Base-by-base conservation (phyloP, 2,329 filamentous ascomycete genomes). In the Botrytis porri region DNA sequence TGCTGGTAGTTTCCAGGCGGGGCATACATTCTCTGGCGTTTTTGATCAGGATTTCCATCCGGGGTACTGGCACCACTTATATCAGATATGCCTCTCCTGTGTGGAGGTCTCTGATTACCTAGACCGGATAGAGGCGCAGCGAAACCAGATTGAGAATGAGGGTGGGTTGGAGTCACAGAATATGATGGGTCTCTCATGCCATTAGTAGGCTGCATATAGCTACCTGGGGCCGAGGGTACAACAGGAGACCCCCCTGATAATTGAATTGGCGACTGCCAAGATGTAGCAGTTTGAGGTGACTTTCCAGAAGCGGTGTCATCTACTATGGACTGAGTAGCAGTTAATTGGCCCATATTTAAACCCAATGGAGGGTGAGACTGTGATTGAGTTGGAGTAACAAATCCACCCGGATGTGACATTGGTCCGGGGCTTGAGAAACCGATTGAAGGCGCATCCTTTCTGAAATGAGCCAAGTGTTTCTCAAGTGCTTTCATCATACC, bases 401-500 rank as follows among this genome's bases (percentile, higher is more conserved):
- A 81, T 4, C 73, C 75, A 60, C 73, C 77, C 67, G 77, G 72
- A 45, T 79, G 76, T 71, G 75, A 65, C 73, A 79, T 78, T 72
- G 75, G 77, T 18, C 74, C 61, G 18, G 70, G 48, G 43, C 71
- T 72, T 45, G 75, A 75, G 61, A 77, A 79, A 39, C 67, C 59
- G 45, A 63, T 32, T 20, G 67, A 20, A 51, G 66, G 59, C 20
- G 76, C 71, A 22, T 89, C 88, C 80, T 93, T 94, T 80, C 97
- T 90, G 74, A 97, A 86, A 80, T 94, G 92, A n/a, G 89, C 87
- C 67, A 98, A 86, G 80, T 98, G 94, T 80, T 95, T 97, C 82
- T 96, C 93, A 43, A 99, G 86, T 83, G 97, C 92, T 76, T 92
- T 90, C 72, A 93, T 87, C 85, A 96, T 93, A 57, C 92, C 93